phyloP scores from a whole-genome alignment of 202 grass and related monocot species.

The Setaria italica region DNA sequence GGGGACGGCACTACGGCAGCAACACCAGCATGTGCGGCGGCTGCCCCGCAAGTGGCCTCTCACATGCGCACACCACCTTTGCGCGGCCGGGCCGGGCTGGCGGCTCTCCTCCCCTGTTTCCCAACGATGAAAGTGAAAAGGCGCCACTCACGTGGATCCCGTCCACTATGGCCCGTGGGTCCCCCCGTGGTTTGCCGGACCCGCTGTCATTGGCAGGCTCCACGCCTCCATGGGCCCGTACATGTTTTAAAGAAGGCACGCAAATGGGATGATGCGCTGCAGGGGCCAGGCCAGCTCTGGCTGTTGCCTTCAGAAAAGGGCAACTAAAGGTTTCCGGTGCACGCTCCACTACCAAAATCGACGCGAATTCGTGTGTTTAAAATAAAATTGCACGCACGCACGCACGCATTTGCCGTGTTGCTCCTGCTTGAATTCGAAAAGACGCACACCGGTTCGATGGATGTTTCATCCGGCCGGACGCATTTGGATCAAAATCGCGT shows the following conservation, averaged over 20 bases:
- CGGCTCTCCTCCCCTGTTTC: neutral
- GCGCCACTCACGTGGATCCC: neutral
- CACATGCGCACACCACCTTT: slow-evolving; percentile 27
- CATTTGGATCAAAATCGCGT: no score
- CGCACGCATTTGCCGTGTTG: neutral
- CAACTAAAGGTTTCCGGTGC: neutral
- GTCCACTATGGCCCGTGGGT: neutral
- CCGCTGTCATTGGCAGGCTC: neutral
- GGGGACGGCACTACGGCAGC: neutral
- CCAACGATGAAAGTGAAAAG: neutral
- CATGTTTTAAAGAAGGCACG: neutral
- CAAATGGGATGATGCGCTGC: slow-evolving; percentile 2
- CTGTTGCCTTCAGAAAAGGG: neutral
- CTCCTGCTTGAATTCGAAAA: slow-evolving; percentile 7
- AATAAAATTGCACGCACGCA: neutral
- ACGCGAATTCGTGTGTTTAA: neutral
- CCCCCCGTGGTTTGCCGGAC: neutral
- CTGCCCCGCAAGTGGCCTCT: slow-evolving; percentile 29
- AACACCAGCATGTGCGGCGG: neutral
- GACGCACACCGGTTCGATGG: neutral
- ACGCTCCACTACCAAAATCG: neutral
- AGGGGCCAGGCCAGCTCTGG: neutral
- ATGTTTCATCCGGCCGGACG: neutral
- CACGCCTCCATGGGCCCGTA: neutral
- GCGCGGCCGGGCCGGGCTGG: no score